Evolutionary conservation across 1,284 basidiomycete species (phyloP), one percentile per base, ranked within the genome.

Genomic region (Naganishia liquefaciens): DNA sequence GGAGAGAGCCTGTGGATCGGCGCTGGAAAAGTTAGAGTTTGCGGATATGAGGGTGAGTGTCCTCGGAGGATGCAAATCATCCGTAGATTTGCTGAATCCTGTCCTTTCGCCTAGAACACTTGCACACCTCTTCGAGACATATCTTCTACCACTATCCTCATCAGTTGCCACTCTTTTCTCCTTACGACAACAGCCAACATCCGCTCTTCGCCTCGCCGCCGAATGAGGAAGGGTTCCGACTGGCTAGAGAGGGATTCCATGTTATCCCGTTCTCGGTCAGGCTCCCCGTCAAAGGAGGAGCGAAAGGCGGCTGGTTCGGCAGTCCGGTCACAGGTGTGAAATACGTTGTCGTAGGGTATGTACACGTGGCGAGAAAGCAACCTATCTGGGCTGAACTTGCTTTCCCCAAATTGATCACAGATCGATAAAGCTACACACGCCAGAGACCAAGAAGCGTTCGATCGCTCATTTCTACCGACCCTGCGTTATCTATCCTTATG

Each of bases 391-490:
- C 9, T 54, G 30, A 39, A 27, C 25, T 10, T 19, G 27, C 33
- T 37, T 37, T 37, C 10, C 33, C 13, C 33, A 13, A 37, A 37
- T 13, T 7, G 9, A 13, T 37, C 2, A 3, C 63, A 76, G 89
- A 2, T 92, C 90, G 2, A 82, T 93, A 75, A 89, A 90, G 78
- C 84, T 96, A 58, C 89, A 89, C 75, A 87, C 91, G 63, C 76
- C 84, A 2, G 78, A 81, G 44, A 83, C 84, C 28, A 80, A 79
- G 49, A 83, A 84, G 72, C 83, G 86, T 9, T 91, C 90, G 5
- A 89, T 96, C 53, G 89, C 93, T 0, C 93, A 97, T 77, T 95
- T 96, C 75, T 96, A 95, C 77, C 87, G 93, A 2, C 82, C 88
- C 43, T 87, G 92, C 72, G 86, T 88, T 61, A 80, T 96, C 33